Base-by-base conservation (phyloP, 495 filamentous ascomycete species). In the Penicillium samsonianum region DNA sequence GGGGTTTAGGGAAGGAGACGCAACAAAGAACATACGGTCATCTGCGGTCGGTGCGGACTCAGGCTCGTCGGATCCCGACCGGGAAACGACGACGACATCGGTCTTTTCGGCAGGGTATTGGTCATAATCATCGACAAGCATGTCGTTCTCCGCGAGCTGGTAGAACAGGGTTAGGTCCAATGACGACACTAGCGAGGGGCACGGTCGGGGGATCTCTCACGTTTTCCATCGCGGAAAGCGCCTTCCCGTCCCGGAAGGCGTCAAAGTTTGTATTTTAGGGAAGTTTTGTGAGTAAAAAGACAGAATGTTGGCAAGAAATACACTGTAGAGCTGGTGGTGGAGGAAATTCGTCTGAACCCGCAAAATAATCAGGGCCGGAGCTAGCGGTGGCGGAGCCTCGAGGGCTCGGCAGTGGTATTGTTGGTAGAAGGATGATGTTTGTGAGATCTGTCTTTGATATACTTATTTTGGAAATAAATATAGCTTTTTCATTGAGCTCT, bases 11-110 rank as follows among this genome's bases (percentile, higher is more conserved):
- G 41, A 53, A 48, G 38, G 51, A 43, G 60, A 46, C 43, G 50
- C 30, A 53, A 45, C 30, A 54, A 35, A 55, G 28, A 65, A 77
- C 84, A 63, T 81, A 90, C 88, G 85, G 73, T 96, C 90, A 75
- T 84, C 84, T 49, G 90, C 91, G 48, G 78, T 73, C 54, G 81
- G 76, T 57, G 79, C 74, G 25, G 79, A 68, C 49, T 79, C 77
- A 62, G 78, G 70, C 61, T 84, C 83, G 40, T 78, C 71, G 33
- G 75, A 80, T 53, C 80, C 84, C 26, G 82, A 88, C 50, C 89
- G 86, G 61, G 84, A 87, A 73, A 97, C 95, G 71, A 90, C 89
- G 58, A 90, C 87, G 63, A 92, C 86, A 70, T 92, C 87, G 53
- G 90, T 87, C 68, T 89, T 87, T 70, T 96, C 94, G 74, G 86